Conservation (phyloP, 331 rosid genomes). For the Dryas integrifolia region DNA sequence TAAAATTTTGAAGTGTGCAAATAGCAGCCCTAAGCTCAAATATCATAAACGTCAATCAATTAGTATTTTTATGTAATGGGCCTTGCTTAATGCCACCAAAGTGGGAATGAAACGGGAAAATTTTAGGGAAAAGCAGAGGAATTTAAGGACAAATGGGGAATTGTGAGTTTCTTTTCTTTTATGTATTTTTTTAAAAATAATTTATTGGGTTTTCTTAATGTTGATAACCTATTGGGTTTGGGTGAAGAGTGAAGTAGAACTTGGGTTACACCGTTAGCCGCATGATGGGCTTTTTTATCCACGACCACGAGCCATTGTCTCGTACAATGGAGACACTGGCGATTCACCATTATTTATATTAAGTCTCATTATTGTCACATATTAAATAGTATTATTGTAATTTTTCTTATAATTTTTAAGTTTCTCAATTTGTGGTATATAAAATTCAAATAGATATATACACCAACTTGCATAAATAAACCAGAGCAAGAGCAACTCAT, state of each 20-base stretch:
- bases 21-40: too few species aligned
- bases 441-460: background rate
- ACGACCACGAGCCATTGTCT: constrained; percentile 17
- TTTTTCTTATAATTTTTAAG: background rate
- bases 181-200: background rate
- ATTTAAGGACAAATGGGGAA: background rate
- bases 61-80: too few species aligned
- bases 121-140: background rate
- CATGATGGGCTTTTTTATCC: constrained; percentile 10
- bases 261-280: constrained; percentile 12
- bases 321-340: constrained; percentile 16
- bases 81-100: background rate
- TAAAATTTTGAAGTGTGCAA: too few species aligned
- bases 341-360: background rate
- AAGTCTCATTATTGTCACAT: background rate
- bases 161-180: background rate
- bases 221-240: background rate
- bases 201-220: background rate
- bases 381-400: too few species aligned
- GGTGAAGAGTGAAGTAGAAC: background rate
- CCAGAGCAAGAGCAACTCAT: background rate
- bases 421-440: background rate
- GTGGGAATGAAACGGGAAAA: background rate
- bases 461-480: background rate
- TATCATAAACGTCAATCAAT: too few species aligned